These are phyloP conservation scores for Aspergillus melleus DNA, from an alignment of 2,329 filamentous ascomycete species.

Conservation along the genomic window DNA sequence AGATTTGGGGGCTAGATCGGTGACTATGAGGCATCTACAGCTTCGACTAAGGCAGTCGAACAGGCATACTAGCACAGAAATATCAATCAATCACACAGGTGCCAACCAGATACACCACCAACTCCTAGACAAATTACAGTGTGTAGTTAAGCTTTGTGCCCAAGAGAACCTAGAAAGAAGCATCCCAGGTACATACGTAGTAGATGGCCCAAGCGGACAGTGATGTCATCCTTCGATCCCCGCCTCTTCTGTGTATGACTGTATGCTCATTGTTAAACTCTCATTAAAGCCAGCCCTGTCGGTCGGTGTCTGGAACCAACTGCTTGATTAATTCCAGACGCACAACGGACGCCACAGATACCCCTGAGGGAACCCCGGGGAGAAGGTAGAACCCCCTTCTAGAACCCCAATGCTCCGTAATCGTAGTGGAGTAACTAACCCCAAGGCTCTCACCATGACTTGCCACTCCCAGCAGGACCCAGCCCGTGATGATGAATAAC, in stretches of 20 bases:
- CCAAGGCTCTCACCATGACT: too few relatives aligned
- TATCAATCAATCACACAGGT: neutral
- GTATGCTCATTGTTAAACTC: too few relatives aligned
- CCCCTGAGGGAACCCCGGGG: neutral
- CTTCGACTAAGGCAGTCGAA: too few relatives aligned
- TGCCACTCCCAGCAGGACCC: too few relatives aligned
- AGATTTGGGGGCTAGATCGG: neutral
- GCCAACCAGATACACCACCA: too few relatives aligned
- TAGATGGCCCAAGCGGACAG: neutral
- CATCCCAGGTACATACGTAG: neutral
- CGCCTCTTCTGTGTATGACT: neutral
- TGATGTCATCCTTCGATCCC: neutral
- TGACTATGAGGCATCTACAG: neutral
- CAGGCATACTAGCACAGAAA: neutral
- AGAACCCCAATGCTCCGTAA: slow-evolving; percentile 7
- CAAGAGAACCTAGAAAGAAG: neutral
- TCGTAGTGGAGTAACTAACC: slow-evolving; percentile 1
- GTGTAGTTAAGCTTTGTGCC: too few relatives aligned
- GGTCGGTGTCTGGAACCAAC: neutral
- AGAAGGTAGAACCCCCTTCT: neutral
- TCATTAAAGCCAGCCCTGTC: neutral
- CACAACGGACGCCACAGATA: neutral
- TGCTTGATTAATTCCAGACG: neutral
- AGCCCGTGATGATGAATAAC: neutral
- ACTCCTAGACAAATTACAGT: too few relatives aligned